A percentile compares a stretch with the other conserved stretches of the same genome.
Conservation (phyloP, 2,329 filamentous ascomycete species). For the Tolypocladium album region DNA sequence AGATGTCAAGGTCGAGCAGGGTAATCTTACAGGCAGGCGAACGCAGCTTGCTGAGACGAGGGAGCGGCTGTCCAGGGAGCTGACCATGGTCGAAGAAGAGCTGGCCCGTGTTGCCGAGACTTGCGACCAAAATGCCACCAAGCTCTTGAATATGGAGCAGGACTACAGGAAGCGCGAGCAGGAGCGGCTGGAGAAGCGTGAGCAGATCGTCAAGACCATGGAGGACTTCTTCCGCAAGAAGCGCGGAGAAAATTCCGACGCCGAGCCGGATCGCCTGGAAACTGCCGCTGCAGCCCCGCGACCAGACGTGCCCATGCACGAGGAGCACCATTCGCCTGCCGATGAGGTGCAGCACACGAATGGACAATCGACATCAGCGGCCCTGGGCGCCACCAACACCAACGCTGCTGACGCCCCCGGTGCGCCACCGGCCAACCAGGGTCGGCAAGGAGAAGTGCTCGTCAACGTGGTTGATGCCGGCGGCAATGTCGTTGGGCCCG, state of each 20-base stretch:
- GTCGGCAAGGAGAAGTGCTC: constrained; percentile 8
- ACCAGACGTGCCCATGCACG: neutral
- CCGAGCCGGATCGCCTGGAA: constrained; percentile 3
- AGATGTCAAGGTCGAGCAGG: constrained; percentile 17
- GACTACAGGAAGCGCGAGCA: constrained; percentile 19
- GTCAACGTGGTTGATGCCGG: constrained; percentile 26
- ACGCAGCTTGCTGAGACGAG: constrained; percentile 16
- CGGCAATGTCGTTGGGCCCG: constrained; percentile 25
- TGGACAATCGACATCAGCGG: neutral
- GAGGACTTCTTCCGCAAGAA: constrained; percentile 21
- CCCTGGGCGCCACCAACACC: neutral
- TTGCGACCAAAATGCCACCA: constrained; percentile 21
- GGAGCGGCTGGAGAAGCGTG: constrained; percentile 14
- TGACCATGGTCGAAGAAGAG: constrained; percentile 25
- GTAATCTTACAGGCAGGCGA: constrained; percentile 15
- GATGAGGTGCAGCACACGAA: constrained; percentile 8
- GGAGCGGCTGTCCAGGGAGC: constrained; percentile 16
- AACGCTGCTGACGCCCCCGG: neutral
- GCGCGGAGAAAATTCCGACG: constrained; percentile 12
- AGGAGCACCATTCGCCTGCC: constrained; percentile 5
- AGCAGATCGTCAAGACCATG: constrained; percentile 19
- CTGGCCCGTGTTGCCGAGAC: constrained; percentile 19
- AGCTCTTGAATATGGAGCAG: constrained; percentile 19
- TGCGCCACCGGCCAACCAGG: neutral
- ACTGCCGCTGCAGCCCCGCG: neutral